Evolutionary conservation across 1,284 basidiomycete genomes (phyloP).

Genomic region (Exsudoporus floridanus): DNA sequence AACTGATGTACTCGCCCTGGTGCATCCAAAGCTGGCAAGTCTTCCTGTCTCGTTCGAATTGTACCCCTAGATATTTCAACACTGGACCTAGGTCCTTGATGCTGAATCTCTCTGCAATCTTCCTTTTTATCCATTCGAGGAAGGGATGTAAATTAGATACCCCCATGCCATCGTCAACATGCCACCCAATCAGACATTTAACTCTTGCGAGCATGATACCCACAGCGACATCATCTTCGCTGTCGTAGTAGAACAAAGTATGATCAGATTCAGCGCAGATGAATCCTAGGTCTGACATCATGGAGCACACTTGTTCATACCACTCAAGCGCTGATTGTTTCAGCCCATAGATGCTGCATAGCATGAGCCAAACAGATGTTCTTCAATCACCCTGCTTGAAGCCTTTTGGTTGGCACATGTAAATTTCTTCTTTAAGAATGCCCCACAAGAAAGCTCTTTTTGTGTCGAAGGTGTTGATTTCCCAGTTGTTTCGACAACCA

Average conservation of each 20-base stretch:
- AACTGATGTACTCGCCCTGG: no score
- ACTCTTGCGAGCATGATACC: no score
- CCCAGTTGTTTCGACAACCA: background rate
- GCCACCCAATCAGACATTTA: background rate
- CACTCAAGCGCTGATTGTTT: background rate
- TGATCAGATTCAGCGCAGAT: background rate
- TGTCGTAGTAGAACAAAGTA: background rate
- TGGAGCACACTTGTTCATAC: background rate
- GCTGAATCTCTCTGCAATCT: no score
- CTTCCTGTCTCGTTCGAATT: no score
- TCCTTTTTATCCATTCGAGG: no score
- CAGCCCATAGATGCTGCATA: background rate
- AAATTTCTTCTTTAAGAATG: background rate
- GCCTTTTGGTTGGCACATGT: background rate
- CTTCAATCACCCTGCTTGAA: background rate
- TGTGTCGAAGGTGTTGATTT: background rate
- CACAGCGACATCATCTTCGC: background rate
- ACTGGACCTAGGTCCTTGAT: no score
- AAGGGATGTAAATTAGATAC: no score
- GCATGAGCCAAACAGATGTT: background rate
- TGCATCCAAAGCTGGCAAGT: no score
- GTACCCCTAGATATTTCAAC: no score
- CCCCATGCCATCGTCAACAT: background rate
- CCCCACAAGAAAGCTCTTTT: background rate
- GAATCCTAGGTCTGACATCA: background rate